phyloP scores from a whole-genome alignment of 768 basidiomycete genomes.

The Lanmaoa rubissima region DNA sequence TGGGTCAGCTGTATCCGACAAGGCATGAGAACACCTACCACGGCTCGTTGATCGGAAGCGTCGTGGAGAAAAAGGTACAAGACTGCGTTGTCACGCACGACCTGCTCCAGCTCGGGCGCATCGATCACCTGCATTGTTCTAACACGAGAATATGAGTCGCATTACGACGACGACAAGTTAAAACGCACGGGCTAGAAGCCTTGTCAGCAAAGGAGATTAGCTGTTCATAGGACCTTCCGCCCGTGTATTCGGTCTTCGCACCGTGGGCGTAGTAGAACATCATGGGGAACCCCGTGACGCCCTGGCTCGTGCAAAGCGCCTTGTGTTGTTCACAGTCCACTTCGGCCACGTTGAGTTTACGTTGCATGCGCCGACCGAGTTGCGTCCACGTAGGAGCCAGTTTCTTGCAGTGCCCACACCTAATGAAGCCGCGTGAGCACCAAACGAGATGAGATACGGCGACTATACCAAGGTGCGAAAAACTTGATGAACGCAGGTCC shows the following conservation, averaged over 20 bases:
- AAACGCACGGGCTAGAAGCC: slow-evolving; percentile 64
- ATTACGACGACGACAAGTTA: not conserved
- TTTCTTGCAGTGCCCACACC: slow-evolving; percentile 97
- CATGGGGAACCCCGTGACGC: slow-evolving; percentile 81
- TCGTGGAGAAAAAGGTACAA: slow-evolving; percentile 53
- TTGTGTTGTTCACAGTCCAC: slow-evolving; percentile 85
- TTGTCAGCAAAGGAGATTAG: slow-evolving; percentile 74
- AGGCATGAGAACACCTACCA: slow-evolving; percentile 27
- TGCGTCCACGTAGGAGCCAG: slow-evolving; percentile 80
- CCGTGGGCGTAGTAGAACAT: slow-evolving; percentile 63
- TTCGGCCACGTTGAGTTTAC: slow-evolving; percentile 74
- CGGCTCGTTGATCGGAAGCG: slow-evolving; percentile 27
- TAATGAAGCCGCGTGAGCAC: slow-evolving; percentile 14
- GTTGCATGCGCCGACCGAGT: slow-evolving; percentile 68
- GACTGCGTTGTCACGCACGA: slow-evolving; percentile 15
- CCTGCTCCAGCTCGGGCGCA: slow-evolving; percentile 2
- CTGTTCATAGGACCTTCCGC: slow-evolving; percentile 67
- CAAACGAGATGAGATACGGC: no score
- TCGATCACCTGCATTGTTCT: slow-evolving; percentile 26
- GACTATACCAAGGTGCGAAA: slow-evolving; percentile 80
- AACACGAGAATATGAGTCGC: not conserved
- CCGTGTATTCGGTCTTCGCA: slow-evolving; percentile 71
- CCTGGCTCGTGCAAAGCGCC: slow-evolving; percentile 61
- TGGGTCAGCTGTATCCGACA: not conserved
- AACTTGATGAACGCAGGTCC: slow-evolving; percentile 72